Evolutionary conservation across 371 early-diverging fungal genomes (phyloP), one percentile per base, ranked within the genome.

Genomic region (Mucor irregularis): DNA sequence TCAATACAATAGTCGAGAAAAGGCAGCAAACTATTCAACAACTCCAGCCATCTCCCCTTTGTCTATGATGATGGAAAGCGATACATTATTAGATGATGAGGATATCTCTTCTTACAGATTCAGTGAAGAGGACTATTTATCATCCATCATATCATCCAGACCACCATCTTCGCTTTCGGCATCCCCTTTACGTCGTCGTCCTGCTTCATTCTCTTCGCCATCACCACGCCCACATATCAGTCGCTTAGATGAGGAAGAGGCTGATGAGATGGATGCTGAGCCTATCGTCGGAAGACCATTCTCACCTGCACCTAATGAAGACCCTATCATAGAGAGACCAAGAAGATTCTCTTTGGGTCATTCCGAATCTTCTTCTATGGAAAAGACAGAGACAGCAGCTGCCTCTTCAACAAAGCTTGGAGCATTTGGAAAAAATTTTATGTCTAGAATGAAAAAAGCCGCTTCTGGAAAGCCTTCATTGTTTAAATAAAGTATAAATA

Each of bases 261-360:
- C 19, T 5, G 38, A 46, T 4, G 56, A 46, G 6, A 22, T 19
- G 2, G 50, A 25, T 4, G 31, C 19, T 19, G 31, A 17, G 13
- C 45, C 45, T 2, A 49, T 51, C 45, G 37, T 59, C 4, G 53
- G 53, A 29, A 38, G 26, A 13, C 53, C 53, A 10, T 47, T n/a
- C 40, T 3, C 34, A 5, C 47, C 33, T 13, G 17, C 19, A 31
- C 22, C 28, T 4, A 53, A 28, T 14, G 5, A 53, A 1, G 53
- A 53, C 26, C 53, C 53, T 14, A 33, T 53, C 22, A 7, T 31
- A 19, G 60, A 59, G 40, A 46, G 53, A 30, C 26, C 29, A 7
- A 45, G 53, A 38, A 11, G 43, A 13, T 29, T 38, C 19, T 51
- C 51, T 39, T 28, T 29, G 19, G 17, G n/a, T n/a, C n/a, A n/a